Conservation (phyloP, 371 early-diverging fungal genomes). For the Rhizopus microsporus region DNA sequence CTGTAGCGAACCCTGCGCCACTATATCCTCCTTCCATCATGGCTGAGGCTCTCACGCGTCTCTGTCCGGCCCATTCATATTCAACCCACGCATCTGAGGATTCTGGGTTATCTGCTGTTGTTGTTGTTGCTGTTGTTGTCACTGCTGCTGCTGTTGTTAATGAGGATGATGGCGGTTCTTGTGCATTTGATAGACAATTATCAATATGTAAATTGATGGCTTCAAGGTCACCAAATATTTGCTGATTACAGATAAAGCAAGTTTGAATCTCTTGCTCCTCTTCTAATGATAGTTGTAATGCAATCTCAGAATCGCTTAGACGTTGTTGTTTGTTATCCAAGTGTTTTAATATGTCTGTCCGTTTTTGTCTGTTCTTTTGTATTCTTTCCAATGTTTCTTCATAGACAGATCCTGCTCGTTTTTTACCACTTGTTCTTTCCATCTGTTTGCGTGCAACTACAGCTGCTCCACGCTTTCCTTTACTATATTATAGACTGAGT, state of each 20-base stretch:
- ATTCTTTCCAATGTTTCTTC: constrained; percentile 51
- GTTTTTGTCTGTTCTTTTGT: constrained; percentile 33
- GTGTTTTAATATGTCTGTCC: constrained; percentile 24
- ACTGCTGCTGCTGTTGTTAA: not conserved
- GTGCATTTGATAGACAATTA: constrained; percentile 53
- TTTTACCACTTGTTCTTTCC: constrained; percentile 39
- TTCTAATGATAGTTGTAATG: constrained; percentile 13
- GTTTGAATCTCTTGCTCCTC: constrained; percentile 36
- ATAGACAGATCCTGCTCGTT: constrained; percentile 38
- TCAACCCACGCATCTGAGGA: constrained; percentile 59
- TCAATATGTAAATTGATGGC: constrained; percentile 75
- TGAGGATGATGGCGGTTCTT: constrained; percentile 1
- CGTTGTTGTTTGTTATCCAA: constrained; percentile 5
- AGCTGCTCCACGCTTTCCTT: constrained; percentile 63
- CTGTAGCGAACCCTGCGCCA: constrained; percentile 58
- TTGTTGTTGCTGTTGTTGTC: not conserved
- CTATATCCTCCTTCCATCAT: constrained; percentile 82
- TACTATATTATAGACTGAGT: constrained; percentile 21
- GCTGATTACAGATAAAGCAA: constrained; percentile 76
- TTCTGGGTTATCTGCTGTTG: not conserved
- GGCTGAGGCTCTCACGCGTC: constrained; percentile 78
- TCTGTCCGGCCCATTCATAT: constrained; percentile 88
- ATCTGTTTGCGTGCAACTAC: constrained; percentile 54
- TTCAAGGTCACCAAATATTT: constrained; percentile 60
- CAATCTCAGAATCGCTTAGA: constrained; percentile 16